A percentile compares a stretch with the other conserved stretches of the same genome.
These are phyloP conservation scores for Phialemonium atrogriseum DNA, from an alignment of 2,329 filamentous ascomycete species.

Conservation along the genomic window DNA sequence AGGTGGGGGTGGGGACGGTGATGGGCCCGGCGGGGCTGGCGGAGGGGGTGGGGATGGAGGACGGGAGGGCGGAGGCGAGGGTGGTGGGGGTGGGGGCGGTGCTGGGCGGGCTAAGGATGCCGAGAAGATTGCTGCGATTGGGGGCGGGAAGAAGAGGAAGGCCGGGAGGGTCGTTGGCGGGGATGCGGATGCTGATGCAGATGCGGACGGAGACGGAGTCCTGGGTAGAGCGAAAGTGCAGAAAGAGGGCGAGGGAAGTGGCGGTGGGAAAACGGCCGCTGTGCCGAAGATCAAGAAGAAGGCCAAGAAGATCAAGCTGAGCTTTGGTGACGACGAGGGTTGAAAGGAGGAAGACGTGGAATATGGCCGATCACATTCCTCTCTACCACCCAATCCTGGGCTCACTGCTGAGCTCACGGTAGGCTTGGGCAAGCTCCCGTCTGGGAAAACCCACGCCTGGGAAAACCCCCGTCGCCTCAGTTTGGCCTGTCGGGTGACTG, in stretches of 20 bases:
- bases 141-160: constrained; percentile 47
- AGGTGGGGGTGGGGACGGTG: constrained; percentile 20
- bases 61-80: constrained; percentile 15
- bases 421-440: too few relatives aligned
- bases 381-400: too few relatives aligned
- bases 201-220: constrained; percentile 4
- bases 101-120: constrained; percentile 12
- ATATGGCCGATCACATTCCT: too few relatives aligned
- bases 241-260: constrained; percentile 8
- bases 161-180: constrained; percentile 37
- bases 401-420: too few relatives aligned
- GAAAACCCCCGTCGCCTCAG: too few relatives aligned
- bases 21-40: constrained; percentile 22
- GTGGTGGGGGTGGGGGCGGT: constrained; percentile 13
- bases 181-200: constrained; percentile 13
- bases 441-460: too few relatives aligned
- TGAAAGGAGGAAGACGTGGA: constrained; percentile 20
- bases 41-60: constrained; percentile 13
- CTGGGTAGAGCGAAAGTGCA: constrained; percentile 7
- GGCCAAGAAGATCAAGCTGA: constrained; percentile 58
- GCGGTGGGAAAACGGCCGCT: not conserved
- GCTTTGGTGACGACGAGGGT: constrained; percentile 54
- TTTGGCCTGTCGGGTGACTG: too few relatives aligned
- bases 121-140: constrained; percentile 28
- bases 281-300: constrained; percentile 38